These are phyloP conservation scores for Aspergillus affinis DNA, from an alignment of 495 filamentous ascomycete genomes.

Conservation along the genomic window DNA sequence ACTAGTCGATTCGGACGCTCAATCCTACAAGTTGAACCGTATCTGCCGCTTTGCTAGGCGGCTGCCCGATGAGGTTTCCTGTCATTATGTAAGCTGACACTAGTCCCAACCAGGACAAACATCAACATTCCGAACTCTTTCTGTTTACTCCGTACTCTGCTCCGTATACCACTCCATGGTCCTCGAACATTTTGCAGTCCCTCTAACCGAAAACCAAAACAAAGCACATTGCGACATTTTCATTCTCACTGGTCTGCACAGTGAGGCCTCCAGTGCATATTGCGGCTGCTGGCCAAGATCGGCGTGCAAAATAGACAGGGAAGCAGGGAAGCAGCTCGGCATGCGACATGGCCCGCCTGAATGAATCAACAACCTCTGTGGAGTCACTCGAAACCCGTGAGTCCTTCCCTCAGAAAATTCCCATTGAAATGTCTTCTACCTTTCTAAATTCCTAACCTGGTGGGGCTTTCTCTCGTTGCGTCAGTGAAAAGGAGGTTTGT, in stretches of 20 bases:
- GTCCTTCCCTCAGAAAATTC: constrained; percentile 30
- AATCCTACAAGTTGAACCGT: not conserved
- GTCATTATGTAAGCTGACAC: constrained; percentile 7
- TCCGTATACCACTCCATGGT: not conserved
- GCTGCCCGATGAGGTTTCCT: constrained; percentile 13
- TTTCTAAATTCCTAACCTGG: constrained; percentile 3
- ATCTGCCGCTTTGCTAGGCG: not conserved
- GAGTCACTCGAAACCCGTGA: constrained; percentile 81
- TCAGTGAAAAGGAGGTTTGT: constrained; percentile 83
- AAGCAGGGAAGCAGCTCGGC: not conserved
- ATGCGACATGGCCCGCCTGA: constrained; percentile 74
- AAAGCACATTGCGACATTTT: not conserved
- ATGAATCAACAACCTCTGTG: constrained; percentile 66
- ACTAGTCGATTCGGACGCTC: not conserved
- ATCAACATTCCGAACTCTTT: constrained; percentile 35
- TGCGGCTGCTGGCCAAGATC: not conserved
- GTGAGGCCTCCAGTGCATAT: not conserved
- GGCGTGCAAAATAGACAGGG: constrained; percentile 11
- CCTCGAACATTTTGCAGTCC: not conserved
- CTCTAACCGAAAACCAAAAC: not conserved
- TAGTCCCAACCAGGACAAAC: constrained; percentile 39
- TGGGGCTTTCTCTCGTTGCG: constrained; percentile 14
- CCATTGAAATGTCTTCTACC: not conserved
- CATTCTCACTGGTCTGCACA: not conserved
- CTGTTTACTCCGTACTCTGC: constrained; percentile 17